phyloP scores from a whole-genome alignment of 2,329 filamentous ascomycete genomes.

The Cryphonectria japonica region DNA sequence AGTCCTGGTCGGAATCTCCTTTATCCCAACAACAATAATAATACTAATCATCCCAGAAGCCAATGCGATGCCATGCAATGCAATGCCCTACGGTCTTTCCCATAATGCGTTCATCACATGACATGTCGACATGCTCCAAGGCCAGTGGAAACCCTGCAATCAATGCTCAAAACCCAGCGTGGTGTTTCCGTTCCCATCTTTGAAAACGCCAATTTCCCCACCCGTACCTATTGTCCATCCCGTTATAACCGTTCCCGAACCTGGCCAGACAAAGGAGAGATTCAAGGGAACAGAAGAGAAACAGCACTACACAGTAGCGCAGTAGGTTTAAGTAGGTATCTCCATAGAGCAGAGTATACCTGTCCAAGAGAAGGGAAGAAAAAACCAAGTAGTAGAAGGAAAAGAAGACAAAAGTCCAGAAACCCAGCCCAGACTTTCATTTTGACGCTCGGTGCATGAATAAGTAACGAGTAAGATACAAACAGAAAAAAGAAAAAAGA shows the following conservation, averaged over 20 bases:
- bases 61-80: neutral
- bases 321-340: neutral
- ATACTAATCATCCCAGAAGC: neutral
- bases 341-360: neutral
- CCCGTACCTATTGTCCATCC: neutral
- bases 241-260: neutral
- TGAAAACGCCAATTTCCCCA: neutral
- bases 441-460: neutral
- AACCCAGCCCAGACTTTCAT: slow-evolving; percentile 4
- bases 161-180: neutral
- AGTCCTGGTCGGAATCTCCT: neutral
- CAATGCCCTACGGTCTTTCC: neutral
- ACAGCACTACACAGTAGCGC: slow-evolving; percentile 3
- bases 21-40: neutral
- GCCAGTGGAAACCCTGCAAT: neutral
- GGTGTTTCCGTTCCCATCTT: neutral
- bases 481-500: neutral
- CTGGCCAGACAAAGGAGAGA: slow-evolving; percentile 9
- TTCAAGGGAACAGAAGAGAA: neutral
- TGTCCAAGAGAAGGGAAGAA: neutral
- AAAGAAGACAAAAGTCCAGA: neutral
- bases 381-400: neutral
- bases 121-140: neutral
- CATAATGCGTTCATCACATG: neutral
- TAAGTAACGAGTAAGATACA: too few species aligned